Evolutionary conservation across 1,284 basidiomycete genomes (phyloP), one percentile per base, ranked within the genome.

Genomic region (Ganoderma boninense): DNA sequence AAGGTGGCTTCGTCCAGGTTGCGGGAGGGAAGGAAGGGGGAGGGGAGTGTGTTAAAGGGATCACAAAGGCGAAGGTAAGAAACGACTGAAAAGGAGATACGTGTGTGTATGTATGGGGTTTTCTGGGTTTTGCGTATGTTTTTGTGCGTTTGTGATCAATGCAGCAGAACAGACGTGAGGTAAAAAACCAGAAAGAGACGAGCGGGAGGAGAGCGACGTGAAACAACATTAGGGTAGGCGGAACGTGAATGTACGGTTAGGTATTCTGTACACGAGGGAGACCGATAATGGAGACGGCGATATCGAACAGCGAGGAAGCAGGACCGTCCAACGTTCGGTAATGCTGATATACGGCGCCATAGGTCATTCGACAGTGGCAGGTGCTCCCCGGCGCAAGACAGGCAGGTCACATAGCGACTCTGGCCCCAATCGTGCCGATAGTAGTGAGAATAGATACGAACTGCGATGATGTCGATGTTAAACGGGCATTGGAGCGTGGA

Each of bases 61-160:
- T 66, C 66, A 71, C 73, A 67, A 76, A 68, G 72, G 65, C 66
- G 62, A 67, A 70, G 75, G 71, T 64, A 71, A 69, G 65, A 74
- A 75, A 74, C 73, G 71, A 72, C 75, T 71, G 74, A 75, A 69
- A 57, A 70, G 69, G 68, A 71, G 70, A 71, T 65, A 61, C 59
- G 67, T 52, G 66, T 52, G 49, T 52, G 23, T 14, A 73, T 77
- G 74, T 79, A 73, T 86, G 76, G 81, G 71, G 67, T 77, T 82
- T 81, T 81, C 75, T 76, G 75, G 65, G 72, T 86, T 85, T 85
- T 84, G 77, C 84, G 80, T 78, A 76, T 85, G 83, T 88, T 87
- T 87, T 85, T 83, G 79, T 78, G 78, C 72, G 81, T 83, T 78
- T 75, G 71, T 69, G 70, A 68, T 71, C 66, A 74, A 74, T 69